Evolutionary conservation across 1,284 basidiomycete genomes (phyloP), one percentile per base, ranked within the genome.

Genomic region (Rhodotorula sp.): DNA sequence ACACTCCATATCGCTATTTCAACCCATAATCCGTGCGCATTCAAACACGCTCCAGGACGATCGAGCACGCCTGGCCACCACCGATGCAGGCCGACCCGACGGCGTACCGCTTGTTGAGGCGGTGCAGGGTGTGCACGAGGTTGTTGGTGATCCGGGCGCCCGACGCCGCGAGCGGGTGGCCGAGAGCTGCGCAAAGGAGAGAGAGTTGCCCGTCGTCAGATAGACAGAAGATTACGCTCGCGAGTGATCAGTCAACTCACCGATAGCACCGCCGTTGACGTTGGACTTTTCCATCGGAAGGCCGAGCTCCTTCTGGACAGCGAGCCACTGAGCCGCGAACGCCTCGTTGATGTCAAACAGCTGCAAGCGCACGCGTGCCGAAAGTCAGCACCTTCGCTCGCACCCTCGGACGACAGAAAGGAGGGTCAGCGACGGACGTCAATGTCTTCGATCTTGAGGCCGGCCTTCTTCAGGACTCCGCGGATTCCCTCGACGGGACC

Each of bases 241-340:
- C 21, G 29, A 14, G 12, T 12, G 4, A 3, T n/a, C 10, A 5
- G 1, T 16, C 67, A 73, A 46, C 51, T 52, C n/a, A 79, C 79
- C 79, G 65, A 83, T 83, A 3, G 82, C 82, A 29, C 82, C 82
- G 59, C 85, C 85, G 69, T 85, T 85, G 46, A 85, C 77, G 81
- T 86, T 86, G n/a, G 83, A 82, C 78, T 84, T 85, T 21, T 86
- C 86, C 61, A 78, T 81, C 20, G 85, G 85, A 31, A 99, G 86
- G 70, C 86, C 87, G 71, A 97, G 86, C 58, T 92, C 87, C 84
- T 96, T 91, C 84, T 98, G 93, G 3, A 92, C 92, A 65, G 94
- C 89, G 62, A 91, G 88, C 79, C 93, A 90, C 79, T 98, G 96
- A 49, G 93, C 92, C 0, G 94, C 95, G 86, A 99, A 99, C 23